phyloP scores from a whole-genome alignment of 2,329 filamentous ascomycete genomes.

The Hawksworthiomyces lignivorus region DNA sequence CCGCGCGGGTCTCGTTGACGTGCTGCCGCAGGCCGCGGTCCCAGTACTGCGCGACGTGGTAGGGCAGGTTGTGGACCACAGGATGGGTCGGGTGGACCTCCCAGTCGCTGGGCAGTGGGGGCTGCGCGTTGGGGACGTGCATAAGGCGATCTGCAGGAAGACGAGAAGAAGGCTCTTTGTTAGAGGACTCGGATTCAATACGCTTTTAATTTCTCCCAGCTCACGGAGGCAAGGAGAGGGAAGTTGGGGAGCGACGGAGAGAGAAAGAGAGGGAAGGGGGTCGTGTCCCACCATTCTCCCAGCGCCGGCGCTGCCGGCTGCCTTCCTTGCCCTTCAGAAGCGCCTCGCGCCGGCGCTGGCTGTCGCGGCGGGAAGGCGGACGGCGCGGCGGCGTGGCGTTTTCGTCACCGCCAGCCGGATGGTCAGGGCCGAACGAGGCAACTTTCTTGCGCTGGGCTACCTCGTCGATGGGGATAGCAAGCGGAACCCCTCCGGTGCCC shows the following conservation, averaged over 20 bases:
- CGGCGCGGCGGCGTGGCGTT: constrained; percentile 29
- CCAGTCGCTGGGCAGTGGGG: constrained; percentile 78
- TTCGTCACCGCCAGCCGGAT: constrained; percentile 14
- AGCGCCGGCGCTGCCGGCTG: constrained; percentile 74
- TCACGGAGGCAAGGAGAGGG: no score
- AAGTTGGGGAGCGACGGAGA: no score
- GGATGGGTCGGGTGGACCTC: constrained; percentile 73
- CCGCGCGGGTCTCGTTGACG: constrained; percentile 38
- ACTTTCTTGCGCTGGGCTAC: constrained; percentile 18
- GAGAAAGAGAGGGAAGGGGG: no score
- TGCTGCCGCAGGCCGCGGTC: constrained; percentile 50
- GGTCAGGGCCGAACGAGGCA: constrained; percentile 1
- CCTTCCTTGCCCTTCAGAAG: constrained; percentile 87
- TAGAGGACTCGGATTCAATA: no score
- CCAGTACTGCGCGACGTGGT: constrained; percentile 83
- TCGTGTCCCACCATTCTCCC: constrained; percentile 77
- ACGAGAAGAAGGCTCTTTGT: background rate
- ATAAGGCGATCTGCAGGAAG: constrained; percentile 68
- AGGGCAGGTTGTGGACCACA: constrained; percentile 64
- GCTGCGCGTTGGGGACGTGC: constrained; percentile 76
- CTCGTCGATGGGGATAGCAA: constrained; percentile 72
- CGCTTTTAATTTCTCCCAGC: no score
- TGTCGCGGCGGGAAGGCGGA: constrained; percentile 45
- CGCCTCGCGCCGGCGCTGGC: constrained; percentile 57
- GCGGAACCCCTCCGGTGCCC: constrained; percentile 53